These are phyloP conservation scores for Diaporthe australafricana DNA, from an alignment of 2,329 filamentous ascomycete genomes.

Conservation along the genomic window DNA sequence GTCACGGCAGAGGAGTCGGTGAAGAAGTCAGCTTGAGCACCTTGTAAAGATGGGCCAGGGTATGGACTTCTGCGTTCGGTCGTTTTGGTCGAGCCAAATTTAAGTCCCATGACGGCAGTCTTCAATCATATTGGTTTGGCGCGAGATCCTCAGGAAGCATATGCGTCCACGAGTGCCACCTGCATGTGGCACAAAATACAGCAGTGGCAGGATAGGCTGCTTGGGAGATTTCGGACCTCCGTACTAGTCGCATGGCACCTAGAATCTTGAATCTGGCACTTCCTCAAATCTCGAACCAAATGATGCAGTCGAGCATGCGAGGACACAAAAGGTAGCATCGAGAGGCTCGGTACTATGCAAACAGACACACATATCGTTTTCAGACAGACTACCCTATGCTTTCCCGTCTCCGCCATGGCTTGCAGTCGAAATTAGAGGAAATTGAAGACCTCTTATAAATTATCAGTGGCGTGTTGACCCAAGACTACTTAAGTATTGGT, in stretches of 20 bases:
- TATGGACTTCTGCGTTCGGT: neutral
- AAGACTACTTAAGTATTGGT: too few relatives aligned
- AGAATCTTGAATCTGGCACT: neutral
- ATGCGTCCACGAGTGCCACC: neutral
- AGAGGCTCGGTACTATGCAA: neutral
- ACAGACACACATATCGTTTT: neutral
- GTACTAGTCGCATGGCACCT: neutral
- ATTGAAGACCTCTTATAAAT: too few relatives aligned
- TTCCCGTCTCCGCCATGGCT: too few relatives aligned
- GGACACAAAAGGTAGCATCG: neutral
- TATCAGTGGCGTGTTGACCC: too few relatives aligned
- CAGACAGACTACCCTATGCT: too few relatives aligned
- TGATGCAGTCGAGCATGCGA: neutral
- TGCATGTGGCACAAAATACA: neutral
- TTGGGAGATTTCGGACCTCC: neutral
- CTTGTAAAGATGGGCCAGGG: neutral
- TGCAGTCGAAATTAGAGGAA: too few relatives aligned
- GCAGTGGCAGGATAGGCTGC: neutral
- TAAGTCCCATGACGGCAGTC: neutral
- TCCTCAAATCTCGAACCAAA: neutral
- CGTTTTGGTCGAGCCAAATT: neutral
- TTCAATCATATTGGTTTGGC: neutral
- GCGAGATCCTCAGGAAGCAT: neutral
- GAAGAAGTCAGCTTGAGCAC: conserved; percentile 24
- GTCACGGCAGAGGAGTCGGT: conserved; percentile 37